Evolutionary conservation across 371 early-diverging fungal genomes (phyloP), one percentile per base, ranked within the genome.

Genomic region (Rhizopus sp.): DNA sequence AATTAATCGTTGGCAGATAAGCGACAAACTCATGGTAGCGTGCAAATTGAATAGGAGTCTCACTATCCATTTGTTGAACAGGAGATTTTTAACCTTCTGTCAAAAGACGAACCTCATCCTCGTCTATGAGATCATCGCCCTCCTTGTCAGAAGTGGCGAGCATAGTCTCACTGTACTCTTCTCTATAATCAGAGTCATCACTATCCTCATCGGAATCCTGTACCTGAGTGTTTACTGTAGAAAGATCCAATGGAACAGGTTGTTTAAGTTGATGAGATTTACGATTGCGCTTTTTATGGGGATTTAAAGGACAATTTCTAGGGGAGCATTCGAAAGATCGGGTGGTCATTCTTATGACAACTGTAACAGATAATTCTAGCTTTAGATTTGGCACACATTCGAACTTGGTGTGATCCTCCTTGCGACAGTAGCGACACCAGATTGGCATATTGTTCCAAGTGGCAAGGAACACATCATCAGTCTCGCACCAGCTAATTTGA

Each of bases 401-500:
- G n/a, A n/a, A n/a, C n/a, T n/a, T n/a, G n/a, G n/a, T n/a, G n/a
- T n/a, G n/a, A 5, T 30, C 44, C 3, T 3, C 32, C 5, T 41
- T n/a, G 33, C 42, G 54, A 16, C 54, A 53, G 34, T 42, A 53
- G 12, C 54, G 0, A 17, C 54, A 53, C 44, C 54, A 53, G 4
- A 32, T 53, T 4, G 54, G 54, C 54, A 53, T 51, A 37, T 51
- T 51, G 39, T 17, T 23, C 52, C 40, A 51, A 12, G 52, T 51
- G 3, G 52, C 52, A 39, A 23, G 40, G 17, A 50, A 34, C 1
- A 35, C 3, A 1, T 50, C 50, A 6, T 50, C 5, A 6, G 29
- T 15, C 34, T 50, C 50, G n/a, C 50, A 10, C n/a, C 35, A 50
- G 4, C n/a, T 29, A 29, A 29, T 46, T 1, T 7, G 7, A 16